phyloP scores from a whole-genome alignment of 331 rosid genomes.

The Spiraea crenata region DNA sequence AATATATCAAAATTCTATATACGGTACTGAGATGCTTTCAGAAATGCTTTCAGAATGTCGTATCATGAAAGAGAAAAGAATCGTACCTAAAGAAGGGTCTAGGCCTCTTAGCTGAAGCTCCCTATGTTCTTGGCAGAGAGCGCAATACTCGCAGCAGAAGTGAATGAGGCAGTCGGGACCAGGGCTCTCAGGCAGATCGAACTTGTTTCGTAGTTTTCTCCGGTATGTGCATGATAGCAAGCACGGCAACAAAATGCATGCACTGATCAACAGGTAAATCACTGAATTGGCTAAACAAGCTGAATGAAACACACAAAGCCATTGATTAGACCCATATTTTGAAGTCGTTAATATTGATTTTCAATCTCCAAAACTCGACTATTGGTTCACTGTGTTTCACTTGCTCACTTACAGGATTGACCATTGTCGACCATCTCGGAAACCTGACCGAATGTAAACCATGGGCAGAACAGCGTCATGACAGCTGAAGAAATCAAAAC shows the following conservation, averaged over 20 bases:
- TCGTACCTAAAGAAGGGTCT: conserved; percentile 31
- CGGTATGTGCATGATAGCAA: conserved; percentile 29
- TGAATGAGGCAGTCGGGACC: conserved; percentile 30
- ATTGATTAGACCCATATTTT: not conserved
- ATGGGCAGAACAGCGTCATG: conserved; percentile 22
- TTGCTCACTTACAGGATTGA: conserved; percentile 11
- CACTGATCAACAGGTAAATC: conserved; percentile 7
- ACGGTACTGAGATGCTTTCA: too few species aligned
- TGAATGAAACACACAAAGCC: not conserved
- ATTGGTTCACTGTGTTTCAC: too few species aligned
- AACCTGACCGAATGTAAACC: conserved; percentile 29
- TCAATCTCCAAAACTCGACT: too few species aligned
- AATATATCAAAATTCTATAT: too few species aligned
- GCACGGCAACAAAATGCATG: conserved; percentile 24
- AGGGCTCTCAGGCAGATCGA: conserved; percentile 22
- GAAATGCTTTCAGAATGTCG: too few species aligned
- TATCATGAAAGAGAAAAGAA: not conserved
- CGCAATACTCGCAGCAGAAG: conserved; percentile 27
- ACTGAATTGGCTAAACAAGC: conserved; percentile 24
- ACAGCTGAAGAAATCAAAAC: conserved; percentile 14
- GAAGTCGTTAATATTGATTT: not conserved
- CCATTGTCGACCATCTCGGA: conserved; percentile 34
- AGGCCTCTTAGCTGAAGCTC: conserved; percentile 29
- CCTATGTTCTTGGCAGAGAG: conserved; percentile 34
- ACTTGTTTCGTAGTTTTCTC: conserved; percentile 22